These are phyloP conservation scores for Stephania cephalantha DNA, from an alignment of 164 flowering plant genomes.

Conservation along the genomic window DNA sequence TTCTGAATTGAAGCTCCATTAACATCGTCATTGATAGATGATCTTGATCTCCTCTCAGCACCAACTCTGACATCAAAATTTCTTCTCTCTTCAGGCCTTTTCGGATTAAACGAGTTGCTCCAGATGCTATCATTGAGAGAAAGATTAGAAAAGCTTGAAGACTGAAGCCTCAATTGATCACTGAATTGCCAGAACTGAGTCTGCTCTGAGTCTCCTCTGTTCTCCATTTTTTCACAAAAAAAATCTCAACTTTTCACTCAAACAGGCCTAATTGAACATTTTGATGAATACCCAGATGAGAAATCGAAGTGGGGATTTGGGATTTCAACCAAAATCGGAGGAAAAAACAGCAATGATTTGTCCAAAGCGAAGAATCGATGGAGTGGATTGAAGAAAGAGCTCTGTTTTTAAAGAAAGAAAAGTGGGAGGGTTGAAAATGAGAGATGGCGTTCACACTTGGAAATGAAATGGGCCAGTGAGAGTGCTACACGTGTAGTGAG, in stretches of 20 bases:
- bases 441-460: neutral
- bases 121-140: slow-evolving; percentile 76
- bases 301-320: neutral
- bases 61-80: slow-evolving; percentile 69
- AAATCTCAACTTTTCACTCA: no score
- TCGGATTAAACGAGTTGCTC: slow-evolving; percentile 38
- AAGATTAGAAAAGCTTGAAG: slow-evolving; percentile 45
- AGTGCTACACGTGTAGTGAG: neutral
- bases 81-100: slow-evolving; percentile 45
- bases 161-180: slow-evolving; percentile 67
- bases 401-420: neutral
- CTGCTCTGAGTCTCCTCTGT: slow-evolving; percentile 38
- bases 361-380: neutral
- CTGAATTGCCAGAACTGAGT: slow-evolving; percentile 70
- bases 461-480: neutral
- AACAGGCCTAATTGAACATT: no score
- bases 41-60: slow-evolving; percentile 20
- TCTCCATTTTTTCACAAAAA: slow-evolving; percentile 43
- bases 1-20: slow-evolving; percentile 11
- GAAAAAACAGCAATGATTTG: neutral
- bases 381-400: neutral
- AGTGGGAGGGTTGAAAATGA: neutral
- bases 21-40: neutral
- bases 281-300: no score
- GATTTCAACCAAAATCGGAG: neutral